Evolutionary conservation across 1,284 basidiomycete species (phyloP).

Genomic region (Boletus calvinii): DNA sequence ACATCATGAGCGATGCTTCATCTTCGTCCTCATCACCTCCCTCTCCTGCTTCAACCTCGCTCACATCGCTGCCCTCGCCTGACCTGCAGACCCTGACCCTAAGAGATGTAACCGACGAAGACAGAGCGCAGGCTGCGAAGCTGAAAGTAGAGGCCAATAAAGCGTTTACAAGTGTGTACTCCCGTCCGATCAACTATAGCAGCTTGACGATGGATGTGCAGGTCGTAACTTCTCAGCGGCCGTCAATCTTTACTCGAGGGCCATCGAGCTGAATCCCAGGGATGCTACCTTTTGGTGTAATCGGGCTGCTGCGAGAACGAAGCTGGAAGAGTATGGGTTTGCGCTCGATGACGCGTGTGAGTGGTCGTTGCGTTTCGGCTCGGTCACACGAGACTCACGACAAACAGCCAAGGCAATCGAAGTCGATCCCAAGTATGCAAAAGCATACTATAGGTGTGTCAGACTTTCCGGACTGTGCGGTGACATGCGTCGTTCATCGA

Average conservation of each 20-base stretch:
- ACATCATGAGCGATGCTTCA: constrained; percentile 44
- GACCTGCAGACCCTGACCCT: constrained; percentile 50
- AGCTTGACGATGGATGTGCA: constrained; percentile 24
- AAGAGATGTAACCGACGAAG: constrained; percentile 64
- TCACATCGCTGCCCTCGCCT: constrained; percentile 57
- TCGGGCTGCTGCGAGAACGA: constrained; percentile 75
- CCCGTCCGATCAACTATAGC: background rate
- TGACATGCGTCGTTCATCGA: constrained; percentile 7
- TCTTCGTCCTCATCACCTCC: constrained; percentile 35
- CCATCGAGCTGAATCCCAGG: constrained; percentile 76
- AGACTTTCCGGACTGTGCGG: background rate
- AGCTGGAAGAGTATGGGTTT: constrained; percentile 81
- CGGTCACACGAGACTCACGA: constrained; percentile 19
- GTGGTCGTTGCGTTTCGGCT: constrained; percentile 29
- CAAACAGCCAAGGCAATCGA: constrained; percentile 78
- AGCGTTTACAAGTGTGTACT: constrained; percentile 68
- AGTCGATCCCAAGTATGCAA: constrained; percentile 88
- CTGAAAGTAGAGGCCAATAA: constrained; percentile 86
- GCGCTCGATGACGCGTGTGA: constrained; percentile 75
- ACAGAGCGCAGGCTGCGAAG: constrained; percentile 62
- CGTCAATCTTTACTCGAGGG: constrained; percentile 74
- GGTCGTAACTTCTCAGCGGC: constrained; percentile 60
- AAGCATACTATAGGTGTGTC: constrained; percentile 81
- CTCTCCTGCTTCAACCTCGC: constrained; percentile 49
- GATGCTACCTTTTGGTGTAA: constrained; percentile 82